Conservation (phyloP, 352 stramenopile genomes). For the Phytophthora kernoviae region DNA sequence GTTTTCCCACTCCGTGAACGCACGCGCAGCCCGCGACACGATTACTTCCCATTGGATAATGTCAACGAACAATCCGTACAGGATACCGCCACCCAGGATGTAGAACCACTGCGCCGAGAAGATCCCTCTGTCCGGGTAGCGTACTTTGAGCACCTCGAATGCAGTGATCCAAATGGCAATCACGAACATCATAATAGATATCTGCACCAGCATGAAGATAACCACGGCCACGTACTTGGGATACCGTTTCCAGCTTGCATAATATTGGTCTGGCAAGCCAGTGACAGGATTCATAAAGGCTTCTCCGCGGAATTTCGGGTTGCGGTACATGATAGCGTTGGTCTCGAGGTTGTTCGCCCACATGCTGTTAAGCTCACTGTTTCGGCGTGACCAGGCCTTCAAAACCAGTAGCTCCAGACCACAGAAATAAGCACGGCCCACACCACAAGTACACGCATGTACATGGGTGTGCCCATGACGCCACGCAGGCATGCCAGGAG, state of each 20-base stretch:
- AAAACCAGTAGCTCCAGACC: conserved; percentile 85
- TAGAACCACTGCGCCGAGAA: conserved; percentile 86
- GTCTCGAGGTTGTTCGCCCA: conserved; percentile 76
- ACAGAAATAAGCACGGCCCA: conserved; percentile 83
- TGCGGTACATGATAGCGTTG: conserved; percentile 74
- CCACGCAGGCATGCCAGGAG: conserved; percentile 68
- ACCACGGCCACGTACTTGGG: conserved; percentile 68
- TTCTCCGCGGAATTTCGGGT: conserved; percentile 70
- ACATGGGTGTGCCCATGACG: conserved; percentile 70
- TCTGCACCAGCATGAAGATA: conserved; percentile 82
- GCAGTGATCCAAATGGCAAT: conserved; percentile 86
- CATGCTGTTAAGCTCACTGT: conserved; percentile 72
- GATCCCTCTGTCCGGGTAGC: conserved; percentile 62
- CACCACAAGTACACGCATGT: conserved; percentile 78
- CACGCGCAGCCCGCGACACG: conserved; percentile 68
- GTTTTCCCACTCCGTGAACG: conserved; percentile 86
- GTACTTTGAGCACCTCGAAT: conserved; percentile 80
- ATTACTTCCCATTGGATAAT: conserved; percentile 86
- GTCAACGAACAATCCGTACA: conserved; percentile 84
- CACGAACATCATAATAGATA: conserved; percentile 85
- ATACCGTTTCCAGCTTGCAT: conserved; percentile 77
- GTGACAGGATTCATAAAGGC: conserved; percentile 69
- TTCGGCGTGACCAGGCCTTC: conserved; percentile 78
- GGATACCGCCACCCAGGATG: conserved; percentile 72
- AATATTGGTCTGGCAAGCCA: conserved; percentile 62